Percentiles rank a stretch among this genome's conserved stretches.
These are phyloP conservation scores for Leccinum fuscescens DNA, from an alignment of 1,284 basidiomycete genomes.

Conservation along the genomic window DNA sequence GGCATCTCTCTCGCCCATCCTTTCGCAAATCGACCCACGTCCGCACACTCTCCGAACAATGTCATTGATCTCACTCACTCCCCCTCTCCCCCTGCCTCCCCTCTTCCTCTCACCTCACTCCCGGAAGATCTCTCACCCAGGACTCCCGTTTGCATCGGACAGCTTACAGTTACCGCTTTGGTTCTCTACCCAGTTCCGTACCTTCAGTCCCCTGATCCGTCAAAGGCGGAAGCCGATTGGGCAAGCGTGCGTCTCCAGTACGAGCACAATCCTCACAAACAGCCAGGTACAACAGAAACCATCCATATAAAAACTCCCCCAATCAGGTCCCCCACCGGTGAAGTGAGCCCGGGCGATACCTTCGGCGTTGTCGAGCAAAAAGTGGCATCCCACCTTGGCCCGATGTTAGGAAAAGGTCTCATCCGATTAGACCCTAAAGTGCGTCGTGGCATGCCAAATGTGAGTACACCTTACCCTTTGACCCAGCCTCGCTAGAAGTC, in stretches of 20 bases:
- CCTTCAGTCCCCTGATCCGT: conserved; percentile 49
- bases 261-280: conserved; percentile 58
- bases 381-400: conserved; percentile 73
- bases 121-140: conserved; percentile 63
- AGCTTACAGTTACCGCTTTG: conserved; percentile 76
- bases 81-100: conserved; percentile 63
- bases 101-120: conserved; percentile 31
- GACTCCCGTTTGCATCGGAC: conserved; percentile 87
- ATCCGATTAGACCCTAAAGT: conserved; percentile 83
- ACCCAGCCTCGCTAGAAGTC: conserved; percentile 17
- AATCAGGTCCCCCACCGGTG: conserved; percentile 46
- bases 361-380: conserved; percentile 88
- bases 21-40: conserved; percentile 15
- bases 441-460: conserved; percentile 57
- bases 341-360: conserved; percentile 54
- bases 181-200: conserved; percentile 85
- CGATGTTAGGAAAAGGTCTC: conserved; percentile 79
- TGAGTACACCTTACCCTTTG: conserved; percentile 36
- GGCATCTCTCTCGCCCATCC: conserved; percentile 17
- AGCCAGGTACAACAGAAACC: conserved; percentile 60
- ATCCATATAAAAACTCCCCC: conserved; percentile 79
- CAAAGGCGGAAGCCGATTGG: conserved; percentile 60
- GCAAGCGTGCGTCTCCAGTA: conserved; percentile 74
- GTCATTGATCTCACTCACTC: conserved; percentile 77
- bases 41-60: conserved; percentile 38